These are phyloP conservation scores for Auriscalpium vulgare DNA, from an alignment of 768 basidiomycete genomes.

Conservation along the genomic window DNA sequence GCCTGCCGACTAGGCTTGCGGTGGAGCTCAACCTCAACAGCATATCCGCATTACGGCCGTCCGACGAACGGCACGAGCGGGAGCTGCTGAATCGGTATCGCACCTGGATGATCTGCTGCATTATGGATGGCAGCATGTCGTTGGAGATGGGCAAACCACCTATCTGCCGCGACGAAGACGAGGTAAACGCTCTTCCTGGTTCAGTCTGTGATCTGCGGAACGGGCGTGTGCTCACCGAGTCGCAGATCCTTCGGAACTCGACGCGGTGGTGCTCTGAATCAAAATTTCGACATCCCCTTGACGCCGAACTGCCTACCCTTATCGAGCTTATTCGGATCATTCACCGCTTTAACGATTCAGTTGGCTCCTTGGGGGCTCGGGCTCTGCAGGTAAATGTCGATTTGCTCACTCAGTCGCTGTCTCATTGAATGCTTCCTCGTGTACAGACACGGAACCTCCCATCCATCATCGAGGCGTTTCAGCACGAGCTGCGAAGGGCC, in stretches of 20 bases:
- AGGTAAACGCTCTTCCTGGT: slow-evolving; percentile 40
- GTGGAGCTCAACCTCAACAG: slow-evolving; percentile 64
- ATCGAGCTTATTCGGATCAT: slow-evolving; percentile 26
- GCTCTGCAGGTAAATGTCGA: neutral
- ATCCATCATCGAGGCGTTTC: neutral
- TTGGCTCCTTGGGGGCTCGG: neutral
- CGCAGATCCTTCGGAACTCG: slow-evolving; percentile 26
- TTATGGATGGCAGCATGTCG: slow-evolving; percentile 68
- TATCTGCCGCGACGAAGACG: slow-evolving; percentile 50
- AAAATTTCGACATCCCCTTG: slow-evolving; percentile 21
- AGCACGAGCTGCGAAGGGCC: neutral
- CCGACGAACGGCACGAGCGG: slow-evolving; percentile 47
- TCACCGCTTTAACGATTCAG: slow-evolving; percentile 19
- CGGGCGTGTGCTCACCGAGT: slow-evolving; percentile 20
- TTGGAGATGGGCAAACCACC: slow-evolving; percentile 70
- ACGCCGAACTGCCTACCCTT: slow-evolving; percentile 22
- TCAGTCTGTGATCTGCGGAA: slow-evolving; percentile 25
- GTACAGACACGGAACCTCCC: neutral
- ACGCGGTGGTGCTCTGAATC: slow-evolving; percentile 18
- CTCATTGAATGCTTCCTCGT: neutral
- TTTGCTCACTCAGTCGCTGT: neutral
- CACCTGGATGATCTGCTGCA: slow-evolving; percentile 71
- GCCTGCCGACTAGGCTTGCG: slow-evolving; percentile 42
- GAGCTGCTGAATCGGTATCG: slow-evolving; percentile 65
- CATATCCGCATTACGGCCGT: slow-evolving; percentile 30